Evolutionary conservation across 768 basidiomycete species (phyloP).

Genomic region (Flagelloscypha sp.): DNA sequence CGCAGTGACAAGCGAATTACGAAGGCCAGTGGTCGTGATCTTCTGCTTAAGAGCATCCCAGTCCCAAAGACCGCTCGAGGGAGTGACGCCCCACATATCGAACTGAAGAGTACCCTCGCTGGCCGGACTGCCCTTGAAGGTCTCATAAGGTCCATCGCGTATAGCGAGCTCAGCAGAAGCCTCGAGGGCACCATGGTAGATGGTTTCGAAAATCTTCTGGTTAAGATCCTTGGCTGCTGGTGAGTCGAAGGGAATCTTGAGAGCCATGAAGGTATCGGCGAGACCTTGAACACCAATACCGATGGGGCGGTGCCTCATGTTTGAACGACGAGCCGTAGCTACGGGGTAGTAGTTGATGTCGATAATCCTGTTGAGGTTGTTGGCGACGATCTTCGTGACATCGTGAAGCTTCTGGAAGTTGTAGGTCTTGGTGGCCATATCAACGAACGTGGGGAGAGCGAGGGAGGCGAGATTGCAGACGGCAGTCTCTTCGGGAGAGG

Average conservation of each 20-base stretch:
- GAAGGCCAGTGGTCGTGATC: conserved; percentile 69
- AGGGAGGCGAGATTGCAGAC: conserved; percentile 98
- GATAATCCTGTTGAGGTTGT: conserved; percentile 91
- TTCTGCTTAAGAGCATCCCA: conserved; percentile 84
- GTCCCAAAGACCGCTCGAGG: conserved; percentile 84
- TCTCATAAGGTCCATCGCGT: conserved; percentile 75
- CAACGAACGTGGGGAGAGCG: conserved; percentile 89
- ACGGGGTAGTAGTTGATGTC: conserved; percentile 95
- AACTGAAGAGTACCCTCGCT: conserved; percentile 83
- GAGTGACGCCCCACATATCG: conserved; percentile 92
- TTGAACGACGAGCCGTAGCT: conserved; percentile 82
- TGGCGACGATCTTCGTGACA: conserved; percentile 85
- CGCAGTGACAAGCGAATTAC: conserved; percentile 85
- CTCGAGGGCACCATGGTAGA: conserved; percentile 92
- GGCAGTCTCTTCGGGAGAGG: conserved; percentile 92
- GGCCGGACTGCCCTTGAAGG: conserved; percentile 88
- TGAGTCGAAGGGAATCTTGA: conserved; percentile 94
- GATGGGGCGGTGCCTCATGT: conserved; percentile 96
- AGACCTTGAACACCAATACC: conserved; percentile 97
- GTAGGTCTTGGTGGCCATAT: conserved; percentile 67
- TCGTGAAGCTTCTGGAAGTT: conserved; percentile 95
- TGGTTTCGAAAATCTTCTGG: conserved; percentile 96
- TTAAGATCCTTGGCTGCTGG: conserved; percentile 81
- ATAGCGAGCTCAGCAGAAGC: conserved; percentile 83
- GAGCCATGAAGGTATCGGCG: conserved; percentile 95